Evolutionary conservation across 345 rosid genomes (phyloP).

Genomic region (Cardamine occulta): DNA sequence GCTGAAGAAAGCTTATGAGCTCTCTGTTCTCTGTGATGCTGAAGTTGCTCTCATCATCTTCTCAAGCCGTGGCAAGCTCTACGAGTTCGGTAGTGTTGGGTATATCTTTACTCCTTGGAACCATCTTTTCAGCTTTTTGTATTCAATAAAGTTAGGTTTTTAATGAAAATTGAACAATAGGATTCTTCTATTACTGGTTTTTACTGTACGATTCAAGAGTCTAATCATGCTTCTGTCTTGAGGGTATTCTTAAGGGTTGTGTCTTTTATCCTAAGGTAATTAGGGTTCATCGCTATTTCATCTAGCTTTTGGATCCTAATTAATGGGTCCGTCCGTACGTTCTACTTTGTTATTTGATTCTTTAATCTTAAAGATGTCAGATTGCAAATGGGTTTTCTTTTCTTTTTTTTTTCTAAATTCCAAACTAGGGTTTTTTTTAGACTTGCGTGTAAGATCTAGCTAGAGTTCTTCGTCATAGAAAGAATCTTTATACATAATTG

Average conservation of each 20-base stretch:
- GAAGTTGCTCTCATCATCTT: slow-evolving; percentile 85
- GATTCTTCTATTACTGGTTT: neutral
- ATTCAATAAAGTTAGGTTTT: slow-evolving; percentile 7
- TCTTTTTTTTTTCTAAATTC: neutral
- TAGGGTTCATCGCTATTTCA: slow-evolving; percentile 38
- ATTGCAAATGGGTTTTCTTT: neutral
- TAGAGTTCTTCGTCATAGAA: slow-evolving; percentile 45
- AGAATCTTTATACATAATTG: slow-evolving; percentile 1
- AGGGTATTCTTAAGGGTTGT: slow-evolving; percentile 30
- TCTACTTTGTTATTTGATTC: slow-evolving; percentile 22
- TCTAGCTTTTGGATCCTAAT: slow-evolving; percentile 20
- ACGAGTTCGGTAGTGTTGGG: slow-evolving; percentile 80
- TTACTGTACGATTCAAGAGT: slow-evolving; percentile 27
- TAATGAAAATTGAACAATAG: neutral
- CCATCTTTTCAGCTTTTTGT: neutral
- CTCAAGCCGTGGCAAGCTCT: slow-evolving; percentile 89
- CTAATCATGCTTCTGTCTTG: slow-evolving; percentile 26
- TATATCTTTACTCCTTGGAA: slow-evolving; percentile 23
- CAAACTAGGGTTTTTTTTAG: slow-evolving; percentile 40
- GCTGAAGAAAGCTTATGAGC: slow-evolving; percentile 84
- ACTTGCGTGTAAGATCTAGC: slow-evolving; percentile 59
- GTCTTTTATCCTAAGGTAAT: slow-evolving; percentile 31
- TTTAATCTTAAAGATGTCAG: neutral
- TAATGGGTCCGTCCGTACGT: slow-evolving; percentile 24
- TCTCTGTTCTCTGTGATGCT: slow-evolving; percentile 84